Evolutionary conservation across 163 green algal genomes (phyloP), one percentile per base, ranked within the genome.

Genomic region (Coccomyxa subellipsoidea): DNA sequence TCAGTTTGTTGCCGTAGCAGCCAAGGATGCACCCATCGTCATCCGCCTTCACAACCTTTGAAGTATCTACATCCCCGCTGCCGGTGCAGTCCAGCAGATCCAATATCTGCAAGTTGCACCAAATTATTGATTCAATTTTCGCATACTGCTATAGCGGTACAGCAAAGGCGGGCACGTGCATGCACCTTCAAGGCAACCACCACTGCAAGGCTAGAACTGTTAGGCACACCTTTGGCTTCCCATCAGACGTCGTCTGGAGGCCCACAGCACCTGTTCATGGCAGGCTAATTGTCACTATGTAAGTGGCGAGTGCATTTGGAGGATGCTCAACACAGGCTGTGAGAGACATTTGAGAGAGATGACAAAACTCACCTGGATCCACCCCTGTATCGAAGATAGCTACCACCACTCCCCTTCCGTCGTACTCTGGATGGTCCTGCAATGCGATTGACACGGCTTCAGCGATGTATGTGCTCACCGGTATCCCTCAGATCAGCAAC

Each of bases 41-140:
- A 38, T 94, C 90, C 10, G 88, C 86, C n/a, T 86, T 76, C 23
- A 91, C 87, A 4, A 95, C 85, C 18, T 80, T 89, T 1, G 83
- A 91, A 0, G 87, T 97, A 88, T 96, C 93, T 25, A 98, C 89
- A 84, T 98, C 95, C 0, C 94, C 93, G 59, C 83, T 92, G 75
- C 96, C 96, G 1, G 94, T 97, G 84, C 93, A 95, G 82, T 99
- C 95, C 1, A 98, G 86, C 5, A 97, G 78, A 81, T 98, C 95
- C 0, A 96, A 39, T 36, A 94, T 90, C 89, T 93, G 82, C 39
- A 73, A 73, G 7, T n/a, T n/a, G n/a, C n/a, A n/a, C n/a, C n/a
- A 12, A 77, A 77, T 53, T 2, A 38, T 25, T 47, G 70, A 77
- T 39, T 10, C 27, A 27, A 4, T 34, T 7, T 27, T 23, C 7